phyloP scores from a whole-genome alignment of 2,329 filamentous ascomycete genomes.

The Ophiostoma tasmaniense region DNA sequence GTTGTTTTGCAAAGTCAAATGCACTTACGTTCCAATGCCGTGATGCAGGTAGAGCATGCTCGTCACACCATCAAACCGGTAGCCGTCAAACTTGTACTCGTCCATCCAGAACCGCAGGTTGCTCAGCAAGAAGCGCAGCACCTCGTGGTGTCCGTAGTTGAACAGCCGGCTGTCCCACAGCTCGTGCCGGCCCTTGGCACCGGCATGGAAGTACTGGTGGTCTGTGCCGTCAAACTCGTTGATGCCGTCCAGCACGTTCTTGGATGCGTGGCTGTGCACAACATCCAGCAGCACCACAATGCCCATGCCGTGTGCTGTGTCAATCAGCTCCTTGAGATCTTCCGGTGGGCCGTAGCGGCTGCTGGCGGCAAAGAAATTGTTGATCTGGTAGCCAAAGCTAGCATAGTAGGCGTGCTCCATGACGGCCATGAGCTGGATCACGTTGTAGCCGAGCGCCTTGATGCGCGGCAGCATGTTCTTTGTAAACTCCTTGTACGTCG shows the following conservation, averaged over 20 bases:
- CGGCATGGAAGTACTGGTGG: slow-evolving; percentile 90
- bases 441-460: slow-evolving; percentile 84
- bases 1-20: background rate
- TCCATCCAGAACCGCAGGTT: slow-evolving; percentile 99
- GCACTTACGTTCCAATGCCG: slow-evolving; percentile 83
- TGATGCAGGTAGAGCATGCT: slow-evolving; percentile 97
- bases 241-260: slow-evolving; percentile 89
- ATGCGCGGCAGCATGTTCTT: slow-evolving; percentile 86
- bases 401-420: slow-evolving; percentile 99
- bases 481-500: slow-evolving; percentile 97
- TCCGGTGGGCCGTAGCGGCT: slow-evolving; percentile 91
- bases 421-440: slow-evolving; percentile 95
- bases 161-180: slow-evolving; percentile 95
- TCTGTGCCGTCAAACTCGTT: slow-evolving; percentile 96
- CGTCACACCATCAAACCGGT: slow-evolving; percentile 95
- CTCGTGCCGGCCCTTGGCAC: slow-evolving; percentile 75
- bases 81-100: slow-evolving; percentile 92
- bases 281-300: slow-evolving; percentile 89
- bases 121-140: slow-evolving; percentile 88
- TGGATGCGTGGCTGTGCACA: slow-evolving; percentile 95
- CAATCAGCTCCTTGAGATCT: slow-evolving; percentile 91
- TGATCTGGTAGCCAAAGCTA: slow-evolving; percentile 97
- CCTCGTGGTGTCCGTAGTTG: slow-evolving; percentile 93
- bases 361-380: slow-evolving; percentile 96
- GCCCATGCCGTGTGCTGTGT: slow-evolving; percentile 86